phyloP scores from a whole-genome alignment of 2,329 filamentous ascomycete genomes.

The Fusarium xyrophilum region DNA sequence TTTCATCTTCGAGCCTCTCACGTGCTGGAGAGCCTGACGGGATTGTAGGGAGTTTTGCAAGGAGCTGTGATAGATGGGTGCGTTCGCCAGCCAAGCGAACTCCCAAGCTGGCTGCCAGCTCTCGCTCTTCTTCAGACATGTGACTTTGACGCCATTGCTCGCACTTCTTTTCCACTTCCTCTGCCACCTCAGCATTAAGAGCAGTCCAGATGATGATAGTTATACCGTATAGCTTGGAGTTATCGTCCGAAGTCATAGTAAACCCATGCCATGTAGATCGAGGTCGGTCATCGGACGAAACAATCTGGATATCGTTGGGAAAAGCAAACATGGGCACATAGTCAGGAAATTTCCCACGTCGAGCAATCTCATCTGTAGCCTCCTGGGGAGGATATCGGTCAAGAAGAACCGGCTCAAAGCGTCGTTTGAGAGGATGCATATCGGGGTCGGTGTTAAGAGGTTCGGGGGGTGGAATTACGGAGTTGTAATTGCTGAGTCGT shows the following conservation, averaged over 20 bases:
- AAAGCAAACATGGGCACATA: conserved; percentile 99
- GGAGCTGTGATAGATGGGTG: conserved; percentile 85
- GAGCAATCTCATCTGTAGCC: conserved; percentile 78
- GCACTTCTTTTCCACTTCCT: conserved; percentile 81
- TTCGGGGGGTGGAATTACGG: conserved; percentile 92
- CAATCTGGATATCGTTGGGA: conserved; percentile 95
- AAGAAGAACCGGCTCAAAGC: conserved; percentile 94
- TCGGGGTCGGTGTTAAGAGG: conserved; percentile 87
- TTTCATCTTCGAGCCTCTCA: conserved; percentile 89
- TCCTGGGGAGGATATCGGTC: conserved; percentile 90
- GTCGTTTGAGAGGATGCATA: conserved; percentile 93
- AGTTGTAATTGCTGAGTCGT: conserved; percentile 96
- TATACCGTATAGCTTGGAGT: conserved; percentile 89
- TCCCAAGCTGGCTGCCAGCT: conserved; percentile 89
- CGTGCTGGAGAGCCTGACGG: conserved; percentile 81
- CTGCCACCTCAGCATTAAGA: conserved; percentile 79
- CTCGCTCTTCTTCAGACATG: conserved; percentile 89
- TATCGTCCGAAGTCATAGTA: conserved; percentile 94
- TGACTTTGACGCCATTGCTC: conserved; percentile 85
- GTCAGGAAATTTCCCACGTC: conserved; percentile 88
- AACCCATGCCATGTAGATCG: conserved; percentile 99
- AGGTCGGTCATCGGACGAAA: conserved; percentile 92
- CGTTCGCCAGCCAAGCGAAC: conserved; percentile 86
- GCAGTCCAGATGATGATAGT: conserved; percentile 94
- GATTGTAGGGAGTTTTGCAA: conserved; percentile 81